Percentiles rank a stretch among this genome's conserved stretches.
Evolutionary conservation across 139 green algal genomes (phyloP).

Genomic region (Chlorella ohadii): DNA sequence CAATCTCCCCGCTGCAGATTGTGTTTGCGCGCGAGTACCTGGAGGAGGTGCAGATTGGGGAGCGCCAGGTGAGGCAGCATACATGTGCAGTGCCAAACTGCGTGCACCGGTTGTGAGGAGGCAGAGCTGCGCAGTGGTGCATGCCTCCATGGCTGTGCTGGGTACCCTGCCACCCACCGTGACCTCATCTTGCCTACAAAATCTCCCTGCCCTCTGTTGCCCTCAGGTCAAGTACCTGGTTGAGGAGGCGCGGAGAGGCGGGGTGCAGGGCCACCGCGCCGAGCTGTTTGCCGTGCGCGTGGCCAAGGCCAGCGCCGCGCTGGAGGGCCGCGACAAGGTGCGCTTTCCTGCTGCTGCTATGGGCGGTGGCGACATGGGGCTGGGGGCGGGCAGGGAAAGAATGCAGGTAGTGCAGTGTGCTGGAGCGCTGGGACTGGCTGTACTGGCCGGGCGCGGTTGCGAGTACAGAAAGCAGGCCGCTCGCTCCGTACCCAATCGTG

Average conservation of each 20-base stretch:
- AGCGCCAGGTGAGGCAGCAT: conserved; percentile 75
- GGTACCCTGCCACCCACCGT: not conserved
- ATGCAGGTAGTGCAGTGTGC: not conserved
- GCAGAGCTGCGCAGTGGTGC: too few species aligned
- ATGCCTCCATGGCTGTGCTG: too few species aligned
- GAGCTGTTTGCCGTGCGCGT: conserved; percentile 93
- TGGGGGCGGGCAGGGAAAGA: not conserved
- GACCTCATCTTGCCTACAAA: too few species aligned
- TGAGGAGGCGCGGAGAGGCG: conserved; percentile 87
- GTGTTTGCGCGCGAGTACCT: conserved; percentile 98
- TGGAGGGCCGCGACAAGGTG: conserved; percentile 42
- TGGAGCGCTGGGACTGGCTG: too few species aligned
- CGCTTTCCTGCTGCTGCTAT: conserved; percentile 88
- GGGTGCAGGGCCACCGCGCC: conserved; percentile 89
- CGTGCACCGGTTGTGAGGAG: too few species aligned
- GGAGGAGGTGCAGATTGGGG: conserved; percentile 89
- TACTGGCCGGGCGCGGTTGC: too few species aligned
- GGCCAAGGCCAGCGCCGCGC: conserved; percentile 32
- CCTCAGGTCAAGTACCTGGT: conserved; percentile 90
- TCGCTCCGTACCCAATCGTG: too few species aligned
- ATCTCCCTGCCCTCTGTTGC: not conserved
- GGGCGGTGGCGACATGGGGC: conserved; percentile 40
- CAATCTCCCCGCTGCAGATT: conserved; percentile 61
- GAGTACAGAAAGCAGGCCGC: too few species aligned
- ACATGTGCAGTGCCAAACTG: too few species aligned